phyloP scores from a whole-genome alignment of 768 basidiomycete genomes.

The Hygrocybe punicea region DNA sequence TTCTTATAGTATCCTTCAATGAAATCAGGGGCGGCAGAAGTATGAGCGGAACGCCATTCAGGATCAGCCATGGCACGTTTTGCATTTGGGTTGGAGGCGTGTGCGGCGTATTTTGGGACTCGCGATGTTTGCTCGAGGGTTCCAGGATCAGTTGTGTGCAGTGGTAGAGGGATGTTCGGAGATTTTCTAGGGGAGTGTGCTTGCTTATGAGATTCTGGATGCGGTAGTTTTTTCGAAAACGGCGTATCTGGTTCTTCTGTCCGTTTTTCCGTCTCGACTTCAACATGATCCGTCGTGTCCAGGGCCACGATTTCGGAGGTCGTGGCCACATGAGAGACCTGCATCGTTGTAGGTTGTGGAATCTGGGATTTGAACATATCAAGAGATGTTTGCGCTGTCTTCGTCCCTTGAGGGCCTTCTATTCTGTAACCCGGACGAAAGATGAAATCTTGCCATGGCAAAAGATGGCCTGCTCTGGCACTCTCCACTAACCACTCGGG shows the following conservation, averaged over 20 bases:
- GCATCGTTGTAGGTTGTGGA: not conserved
- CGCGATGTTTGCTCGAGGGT: slow-evolving; percentile 42
- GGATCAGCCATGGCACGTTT: slow-evolving; percentile 77
- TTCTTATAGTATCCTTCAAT: slow-evolving; percentile 82
- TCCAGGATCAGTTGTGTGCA: slow-evolving; percentile 43
- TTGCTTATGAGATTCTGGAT: not conserved
- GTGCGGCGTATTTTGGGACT: slow-evolving; percentile 64
- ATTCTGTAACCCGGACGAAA: slow-evolving; percentile 49
- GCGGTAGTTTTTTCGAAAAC: not conserved
- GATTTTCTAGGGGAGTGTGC: not conserved
- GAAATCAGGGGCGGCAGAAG: slow-evolving; percentile 81
- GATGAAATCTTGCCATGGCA: slow-evolving; percentile 78
- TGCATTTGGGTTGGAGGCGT: slow-evolving; percentile 67
- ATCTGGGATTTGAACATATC: slow-evolving; percentile 17
- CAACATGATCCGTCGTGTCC: not conserved
- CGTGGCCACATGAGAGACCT: too few species aligned
- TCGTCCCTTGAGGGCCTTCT: slow-evolving; percentile 50
- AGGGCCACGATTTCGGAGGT: not conserved
- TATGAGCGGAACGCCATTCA: slow-evolving; percentile 84
- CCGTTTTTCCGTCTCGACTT: too few species aligned
- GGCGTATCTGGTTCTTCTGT: not conserved
- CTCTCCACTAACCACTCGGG: slow-evolving; percentile 90
- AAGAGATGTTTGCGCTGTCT: slow-evolving; percentile 37
- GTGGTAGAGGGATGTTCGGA: slow-evolving; percentile 13
- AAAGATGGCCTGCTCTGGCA: slow-evolving; percentile 56